phyloP scores from a whole-genome alignment of 2,329 filamentous ascomycete genomes.

The Meredithiella fracta region DNA sequence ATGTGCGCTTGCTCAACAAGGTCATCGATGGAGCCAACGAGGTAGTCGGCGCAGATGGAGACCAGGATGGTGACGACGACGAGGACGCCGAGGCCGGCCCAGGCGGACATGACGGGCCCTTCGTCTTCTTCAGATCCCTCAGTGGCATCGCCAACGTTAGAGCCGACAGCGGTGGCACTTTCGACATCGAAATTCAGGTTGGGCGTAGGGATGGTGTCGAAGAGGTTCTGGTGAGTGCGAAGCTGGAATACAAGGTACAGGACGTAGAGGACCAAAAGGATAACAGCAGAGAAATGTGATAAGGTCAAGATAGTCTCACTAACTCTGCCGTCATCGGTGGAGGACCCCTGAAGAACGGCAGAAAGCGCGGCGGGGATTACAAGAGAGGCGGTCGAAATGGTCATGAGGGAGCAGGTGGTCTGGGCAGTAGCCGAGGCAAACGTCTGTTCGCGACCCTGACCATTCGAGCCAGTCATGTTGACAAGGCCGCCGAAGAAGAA shows the following conservation, averaged over 20 bases:
- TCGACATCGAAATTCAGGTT: slow-evolving; percentile 15
- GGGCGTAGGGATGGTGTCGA: slow-evolving; percentile 35
- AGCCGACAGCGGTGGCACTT: slow-evolving; percentile 27
- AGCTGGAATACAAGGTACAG: slow-evolving; percentile 68
- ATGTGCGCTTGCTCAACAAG: slow-evolving; percentile 54
- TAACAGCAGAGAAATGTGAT: slow-evolving; percentile 60
- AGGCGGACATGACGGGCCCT: slow-evolving; percentile 38
- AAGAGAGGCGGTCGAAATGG: slow-evolving; percentile 57
- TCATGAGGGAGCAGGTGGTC: slow-evolving; percentile 60
- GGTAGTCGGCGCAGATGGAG: slow-evolving; percentile 57
- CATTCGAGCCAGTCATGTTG: slow-evolving; percentile 39
- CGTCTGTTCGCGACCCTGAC: slow-evolving; percentile 45
- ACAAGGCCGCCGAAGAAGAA: slow-evolving; percentile 59
- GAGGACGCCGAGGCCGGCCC: slow-evolving; percentile 49
- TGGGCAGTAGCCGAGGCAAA: slow-evolving; percentile 67
- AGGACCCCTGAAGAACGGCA: slow-evolving; percentile 37
- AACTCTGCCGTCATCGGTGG: slow-evolving; percentile 25
- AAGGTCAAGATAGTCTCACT: slow-evolving; percentile 47
- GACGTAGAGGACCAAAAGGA: slow-evolving; percentile 57
- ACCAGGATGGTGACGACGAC: slow-evolving; percentile 54
- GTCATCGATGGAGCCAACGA: slow-evolving; percentile 59
- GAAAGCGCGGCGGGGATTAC: slow-evolving; percentile 66
- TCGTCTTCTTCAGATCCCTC: slow-evolving; percentile 19
- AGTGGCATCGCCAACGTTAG: not conserved
- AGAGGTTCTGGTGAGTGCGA: slow-evolving; percentile 55